Evolutionary conservation across 2,329 filamentous ascomycete species (phyloP).

Genomic region (Pseudocercospora pini-densiflorae): DNA sequence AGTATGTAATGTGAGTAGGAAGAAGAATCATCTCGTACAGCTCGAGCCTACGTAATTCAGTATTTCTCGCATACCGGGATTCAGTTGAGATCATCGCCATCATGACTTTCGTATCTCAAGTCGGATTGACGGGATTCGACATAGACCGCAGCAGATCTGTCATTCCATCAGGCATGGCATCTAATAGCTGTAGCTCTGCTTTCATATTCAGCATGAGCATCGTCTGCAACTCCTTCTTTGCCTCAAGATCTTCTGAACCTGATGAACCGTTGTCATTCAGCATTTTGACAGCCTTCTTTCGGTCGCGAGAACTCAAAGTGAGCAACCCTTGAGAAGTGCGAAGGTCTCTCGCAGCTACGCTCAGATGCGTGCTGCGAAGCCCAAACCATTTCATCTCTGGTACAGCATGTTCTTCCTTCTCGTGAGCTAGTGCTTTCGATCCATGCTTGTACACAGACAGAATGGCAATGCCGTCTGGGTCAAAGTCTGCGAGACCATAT

Average conservation of each 20-base stretch:
- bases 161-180: constrained; percentile 35
- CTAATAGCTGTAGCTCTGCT: constrained; percentile 69
- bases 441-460: constrained; percentile 74
- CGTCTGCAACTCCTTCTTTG: constrained; percentile 63
- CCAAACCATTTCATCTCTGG: constrained; percentile 69
- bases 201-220: constrained; percentile 78
- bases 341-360: constrained; percentile 24
- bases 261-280: too few relatives aligned
- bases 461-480: constrained; percentile 77
- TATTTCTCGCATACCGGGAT: too few relatives aligned
- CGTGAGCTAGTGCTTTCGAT: constrained; percentile 66
- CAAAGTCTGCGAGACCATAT: constrained; percentile 71
- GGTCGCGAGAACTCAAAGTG: constrained; percentile 60
- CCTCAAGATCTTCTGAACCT: constrained; percentile 8
- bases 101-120: too few relatives aligned
- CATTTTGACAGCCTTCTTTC: constrained; percentile 60
- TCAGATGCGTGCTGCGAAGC: constrained; percentile 46
- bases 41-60: too few relatives aligned
- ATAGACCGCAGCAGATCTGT: constrained; percentile 23
- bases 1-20: too few relatives aligned
- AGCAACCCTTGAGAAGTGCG: constrained; percentile 51
- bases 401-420: constrained; percentile 55
- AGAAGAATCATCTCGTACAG: too few relatives aligned
- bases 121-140: neutral
- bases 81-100: too few relatives aligned